These are phyloP conservation scores for Dentiscutata heterogama DNA, from an alignment of 371 early-diverging fungal genomes.

Conservation along the genomic window DNA sequence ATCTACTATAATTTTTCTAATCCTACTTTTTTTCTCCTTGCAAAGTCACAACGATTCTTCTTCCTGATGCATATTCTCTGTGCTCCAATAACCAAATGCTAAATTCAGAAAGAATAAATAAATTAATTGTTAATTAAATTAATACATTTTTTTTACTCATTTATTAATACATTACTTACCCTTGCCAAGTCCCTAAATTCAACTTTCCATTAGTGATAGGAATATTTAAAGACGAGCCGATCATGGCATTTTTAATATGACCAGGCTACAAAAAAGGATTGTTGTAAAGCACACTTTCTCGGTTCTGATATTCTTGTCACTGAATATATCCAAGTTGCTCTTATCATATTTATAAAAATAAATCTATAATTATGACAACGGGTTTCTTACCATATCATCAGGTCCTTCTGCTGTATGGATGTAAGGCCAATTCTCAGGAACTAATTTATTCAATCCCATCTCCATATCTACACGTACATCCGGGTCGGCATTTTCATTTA, in stretches of 20 bases:
- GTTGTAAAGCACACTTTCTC: too few relatives aligned
- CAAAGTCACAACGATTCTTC: conserved; percentile 77
- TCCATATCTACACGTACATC: conserved; percentile 88
- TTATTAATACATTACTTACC: conserved; percentile 60
- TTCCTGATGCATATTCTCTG: conserved; percentile 69
- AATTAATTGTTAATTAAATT: not conserved
- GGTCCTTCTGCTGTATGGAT: conserved; percentile 81
- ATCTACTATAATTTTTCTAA: too few relatives aligned
- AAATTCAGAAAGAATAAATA: conserved; percentile 8
- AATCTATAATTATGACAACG: too few relatives aligned
- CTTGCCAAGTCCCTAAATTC: conserved; percentile 93
- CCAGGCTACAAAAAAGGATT: conserved; percentile 68
- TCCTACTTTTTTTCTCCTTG: conserved; percentile 66
- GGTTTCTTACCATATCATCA: conserved; percentile 57
- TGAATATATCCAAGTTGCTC: too few relatives aligned
- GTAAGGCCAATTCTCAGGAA: conserved; percentile 83
- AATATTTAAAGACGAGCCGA: conserved; percentile 89
- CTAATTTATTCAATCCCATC: conserved; percentile 81
- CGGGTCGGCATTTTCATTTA: conserved; percentile 89
- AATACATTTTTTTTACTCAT: not conserved
- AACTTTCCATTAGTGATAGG: conserved; percentile 86
- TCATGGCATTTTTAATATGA: conserved; percentile 85
- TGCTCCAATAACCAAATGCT: conserved; percentile 85
- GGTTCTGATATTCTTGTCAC: too few relatives aligned
- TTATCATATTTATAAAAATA: too few relatives aligned